phyloP scores from a whole-genome alignment of 805 yeast species.

The Cyberlindnera sargentensis region DNA sequence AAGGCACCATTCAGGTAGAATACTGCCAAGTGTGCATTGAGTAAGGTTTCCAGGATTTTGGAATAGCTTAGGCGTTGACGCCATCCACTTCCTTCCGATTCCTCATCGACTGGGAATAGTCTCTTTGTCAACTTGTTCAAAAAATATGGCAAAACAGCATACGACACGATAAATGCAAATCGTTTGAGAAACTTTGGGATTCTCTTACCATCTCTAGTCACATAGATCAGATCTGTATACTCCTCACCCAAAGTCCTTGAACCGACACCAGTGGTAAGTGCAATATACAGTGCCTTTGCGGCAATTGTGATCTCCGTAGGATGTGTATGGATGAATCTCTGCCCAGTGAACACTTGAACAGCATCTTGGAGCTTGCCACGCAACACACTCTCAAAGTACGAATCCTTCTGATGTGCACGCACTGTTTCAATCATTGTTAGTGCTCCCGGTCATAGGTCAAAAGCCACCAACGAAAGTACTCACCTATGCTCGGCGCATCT shows the following conservation, averaged over 20 bases:
- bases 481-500: slow-evolving; percentile 80
- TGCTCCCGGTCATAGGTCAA: not conserved
- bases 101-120: slow-evolving; percentile 5
- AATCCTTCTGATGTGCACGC: slow-evolving; percentile 86
- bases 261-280: slow-evolving; percentile 68
- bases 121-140: slow-evolving; percentile 25
- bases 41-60: slow-evolving; percentile 41
- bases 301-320: slow-evolving; percentile 53
- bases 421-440: slow-evolving; percentile 32
- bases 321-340: slow-evolving; percentile 56
- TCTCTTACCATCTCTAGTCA: slow-evolving; percentile 41
- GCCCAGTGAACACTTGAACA: slow-evolving; percentile 45
- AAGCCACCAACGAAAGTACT: slow-evolving; percentile 22
- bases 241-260: slow-evolving; percentile 90
- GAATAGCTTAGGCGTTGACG: slow-evolving; percentile 31
- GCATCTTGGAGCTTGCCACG: slow-evolving; percentile 50
- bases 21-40: slow-evolving; percentile 68
- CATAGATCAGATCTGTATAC: slow-evolving; percentile 76
- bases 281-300: slow-evolving; percentile 58
- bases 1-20: slow-evolving; percentile 82
- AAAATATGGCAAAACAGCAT: slow-evolving; percentile 57
- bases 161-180: slow-evolving; percentile 51
- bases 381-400: slow-evolving; percentile 54
- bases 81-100: slow-evolving; percentile 13
- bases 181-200: slow-evolving; percentile 43